Percentiles rank a stretch among this genome's conserved stretches.
These are phyloP conservation scores for Mortierella sp. DNA, from an alignment of 371 early-diverging fungal genomes.

Conservation along the genomic window DNA sequence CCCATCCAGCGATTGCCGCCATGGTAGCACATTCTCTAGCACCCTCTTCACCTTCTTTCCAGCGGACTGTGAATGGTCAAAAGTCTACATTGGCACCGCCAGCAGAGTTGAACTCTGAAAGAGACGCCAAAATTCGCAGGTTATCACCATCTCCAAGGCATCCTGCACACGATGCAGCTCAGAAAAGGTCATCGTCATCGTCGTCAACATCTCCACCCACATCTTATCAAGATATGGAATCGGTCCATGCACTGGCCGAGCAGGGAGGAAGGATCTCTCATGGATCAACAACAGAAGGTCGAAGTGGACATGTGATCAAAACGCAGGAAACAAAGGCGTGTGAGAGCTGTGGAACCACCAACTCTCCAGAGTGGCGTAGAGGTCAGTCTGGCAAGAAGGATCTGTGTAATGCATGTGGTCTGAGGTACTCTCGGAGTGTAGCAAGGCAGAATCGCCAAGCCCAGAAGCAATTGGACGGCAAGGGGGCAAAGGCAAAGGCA, in stretches of 20 bases:
- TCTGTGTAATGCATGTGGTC: slow-evolving; percentile 82
- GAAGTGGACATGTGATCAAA: slow-evolving; percentile 33
- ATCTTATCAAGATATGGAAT: slow-evolving; percentile 21
- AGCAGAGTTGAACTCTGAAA: slow-evolving; percentile 10
- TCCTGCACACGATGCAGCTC: slow-evolving; percentile 46
- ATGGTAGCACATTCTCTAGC: slow-evolving; percentile 49
- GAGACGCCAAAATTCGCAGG: slow-evolving; percentile 12
- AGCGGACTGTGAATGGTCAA: slow-evolving; percentile 19
- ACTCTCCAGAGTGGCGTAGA: slow-evolving; percentile 83
- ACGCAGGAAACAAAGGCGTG: slow-evolving; percentile 63
- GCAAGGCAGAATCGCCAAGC: slow-evolving; percentile 64
- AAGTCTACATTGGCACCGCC: slow-evolving; percentile 6
- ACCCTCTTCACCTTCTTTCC: slow-evolving; percentile 35
- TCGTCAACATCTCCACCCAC: slow-evolving; percentile 28
- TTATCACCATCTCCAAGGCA: slow-evolving; percentile 31
- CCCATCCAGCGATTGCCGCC: slow-evolving; percentile 51
- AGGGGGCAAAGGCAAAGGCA: slow-evolving; percentile 24
- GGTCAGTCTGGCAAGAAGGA: slow-evolving; percentile 86
- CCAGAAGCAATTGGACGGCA: slow-evolving; percentile 42
- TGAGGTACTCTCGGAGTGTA: slow-evolving; percentile 77
- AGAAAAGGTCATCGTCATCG: slow-evolving; percentile 34
- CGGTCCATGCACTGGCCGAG: not conserved
- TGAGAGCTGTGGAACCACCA: slow-evolving; percentile 73
- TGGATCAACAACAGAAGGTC: slow-evolving; percentile 4
- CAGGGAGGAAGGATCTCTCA: not conserved